Percentiles rank a stretch among this genome's conserved stretches.
Conservation (phyloP, 345 rosid genomes). For the Aethionema arabicum region DNA sequence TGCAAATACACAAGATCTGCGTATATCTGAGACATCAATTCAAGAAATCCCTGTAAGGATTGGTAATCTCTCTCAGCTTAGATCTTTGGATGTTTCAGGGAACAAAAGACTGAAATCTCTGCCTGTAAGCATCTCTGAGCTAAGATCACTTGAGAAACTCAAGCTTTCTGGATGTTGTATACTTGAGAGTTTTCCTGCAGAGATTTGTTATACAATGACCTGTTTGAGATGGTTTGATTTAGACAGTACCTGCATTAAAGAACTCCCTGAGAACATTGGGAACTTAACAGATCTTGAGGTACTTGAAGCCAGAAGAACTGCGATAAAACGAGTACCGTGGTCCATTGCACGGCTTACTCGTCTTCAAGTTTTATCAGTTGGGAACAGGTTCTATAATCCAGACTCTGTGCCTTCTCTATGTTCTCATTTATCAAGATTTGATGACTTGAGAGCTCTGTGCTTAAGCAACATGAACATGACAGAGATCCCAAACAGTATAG, state of each 20-base stretch:
- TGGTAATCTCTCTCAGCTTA: slow-evolving; percentile 27
- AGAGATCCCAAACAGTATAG: slow-evolving; percentile 35
- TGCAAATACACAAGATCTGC: slow-evolving; percentile 15
- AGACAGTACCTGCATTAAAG: slow-evolving; percentile 28
- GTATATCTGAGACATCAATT: slow-evolving; percentile 35
- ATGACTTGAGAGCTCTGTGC: slow-evolving; percentile 31
- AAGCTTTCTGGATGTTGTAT: slow-evolving; percentile 34
- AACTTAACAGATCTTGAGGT: slow-evolving; percentile 34
- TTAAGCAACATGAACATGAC: slow-evolving; percentile 29
- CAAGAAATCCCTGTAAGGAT: slow-evolving; percentile 33
- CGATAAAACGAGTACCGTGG: slow-evolving; percentile 24
- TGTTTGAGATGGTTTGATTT: slow-evolving; percentile 37
- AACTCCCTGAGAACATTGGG: slow-evolving; percentile 35
- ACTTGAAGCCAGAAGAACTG: slow-evolving; percentile 31
- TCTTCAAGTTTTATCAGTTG: slow-evolving; percentile 29
- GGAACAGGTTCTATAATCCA: slow-evolving; percentile 2
- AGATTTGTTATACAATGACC: slow-evolving; percentile 27
- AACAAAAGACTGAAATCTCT: slow-evolving; percentile 29
- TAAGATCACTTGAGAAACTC: slow-evolving; percentile 33
- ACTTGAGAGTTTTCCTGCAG: slow-evolving; percentile 34
- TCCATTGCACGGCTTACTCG: slow-evolving; percentile 21
- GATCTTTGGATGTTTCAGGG: slow-evolving; percentile 27
- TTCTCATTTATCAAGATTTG: slow-evolving; percentile 31
- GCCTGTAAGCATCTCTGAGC: slow-evolving; percentile 32
- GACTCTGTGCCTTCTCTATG: slow-evolving; percentile 22